Evolutionary conservation across 75 land plant genomes (phyloP).

Genomic region (Pinus tabuliformis): DNA sequence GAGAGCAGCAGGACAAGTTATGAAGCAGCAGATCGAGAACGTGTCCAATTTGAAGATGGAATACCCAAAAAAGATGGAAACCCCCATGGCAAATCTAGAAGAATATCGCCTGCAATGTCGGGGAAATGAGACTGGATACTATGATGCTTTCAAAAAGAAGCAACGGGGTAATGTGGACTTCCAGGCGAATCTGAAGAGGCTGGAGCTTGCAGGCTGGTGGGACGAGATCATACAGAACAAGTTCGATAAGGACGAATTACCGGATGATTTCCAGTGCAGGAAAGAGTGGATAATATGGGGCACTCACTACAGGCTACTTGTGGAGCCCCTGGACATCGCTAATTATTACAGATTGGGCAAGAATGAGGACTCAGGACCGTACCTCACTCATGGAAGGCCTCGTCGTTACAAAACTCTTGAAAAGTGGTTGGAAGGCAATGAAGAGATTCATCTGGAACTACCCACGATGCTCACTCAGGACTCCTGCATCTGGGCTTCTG

Average conservation of each 20-base stretch:
- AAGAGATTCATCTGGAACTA: no score
- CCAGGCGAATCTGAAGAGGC: slow-evolving; percentile 44
- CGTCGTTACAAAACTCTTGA: slow-evolving; percentile 41
- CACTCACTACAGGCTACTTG: slow-evolving; percentile 41
- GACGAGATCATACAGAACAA: slow-evolving; percentile 59
- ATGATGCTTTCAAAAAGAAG: slow-evolving; percentile 54
- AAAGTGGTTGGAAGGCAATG: slow-evolving; percentile 43
- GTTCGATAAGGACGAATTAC: slow-evolving; percentile 47
- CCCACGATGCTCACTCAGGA: slow-evolving; percentile 32
- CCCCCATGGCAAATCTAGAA: slow-evolving; percentile 10
- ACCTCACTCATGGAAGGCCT: slow-evolving; percentile 48
- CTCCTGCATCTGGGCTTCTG: slow-evolving; percentile 63
- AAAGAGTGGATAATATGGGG: slow-evolving; percentile 47
- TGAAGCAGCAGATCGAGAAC: slow-evolving; percentile 35
- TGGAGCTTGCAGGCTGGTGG: slow-evolving; percentile 51
- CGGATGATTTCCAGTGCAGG: slow-evolving; percentile 49
- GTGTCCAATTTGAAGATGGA: neutral
- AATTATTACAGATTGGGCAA: slow-evolving; percentile 55
- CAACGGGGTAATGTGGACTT: slow-evolving; percentile 31
- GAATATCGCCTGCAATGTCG: slow-evolving; percentile 17
- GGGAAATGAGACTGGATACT: slow-evolving; percentile 40
- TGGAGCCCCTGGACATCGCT: slow-evolving; percentile 82
- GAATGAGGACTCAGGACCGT: slow-evolving; percentile 64
- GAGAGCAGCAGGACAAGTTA: slow-evolving; percentile 43
- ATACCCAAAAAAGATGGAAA: slow-evolving; percentile 9